Evolutionary conservation across 2,329 filamentous ascomycete genomes (phyloP).

Genomic region (Domatiomyces catenatus): DNA sequence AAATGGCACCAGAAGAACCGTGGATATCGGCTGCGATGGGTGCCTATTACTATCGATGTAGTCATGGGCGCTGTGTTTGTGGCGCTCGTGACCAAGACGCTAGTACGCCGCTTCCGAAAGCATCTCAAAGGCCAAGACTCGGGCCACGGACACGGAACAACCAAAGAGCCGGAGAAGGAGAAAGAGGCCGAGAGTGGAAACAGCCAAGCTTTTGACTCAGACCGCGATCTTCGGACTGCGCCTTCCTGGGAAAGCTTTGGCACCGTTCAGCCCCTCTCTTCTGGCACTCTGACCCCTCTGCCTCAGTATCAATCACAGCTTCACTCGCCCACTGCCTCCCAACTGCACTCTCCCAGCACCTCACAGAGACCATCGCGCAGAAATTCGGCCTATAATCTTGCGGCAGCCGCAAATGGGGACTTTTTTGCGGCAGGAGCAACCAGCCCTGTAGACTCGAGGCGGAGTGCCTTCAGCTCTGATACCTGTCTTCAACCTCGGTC

Average conservation of each 20-base stretch:
- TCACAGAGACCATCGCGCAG: background rate
- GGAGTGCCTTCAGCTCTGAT: background rate
- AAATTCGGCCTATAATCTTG: background rate
- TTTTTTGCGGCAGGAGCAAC: background rate
- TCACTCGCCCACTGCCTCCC: background rate
- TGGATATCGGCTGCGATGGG: background rate
- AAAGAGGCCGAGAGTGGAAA: background rate
- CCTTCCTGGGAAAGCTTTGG: background rate
- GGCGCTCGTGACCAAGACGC: background rate
- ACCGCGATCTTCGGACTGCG: background rate
- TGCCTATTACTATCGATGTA: background rate
- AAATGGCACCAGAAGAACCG: background rate
- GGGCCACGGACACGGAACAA: background rate
- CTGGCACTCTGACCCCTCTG: background rate
- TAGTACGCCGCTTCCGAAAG: background rate
- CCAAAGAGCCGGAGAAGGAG: background rate
- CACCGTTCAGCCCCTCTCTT: background rate
- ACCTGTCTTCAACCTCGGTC: background rate
- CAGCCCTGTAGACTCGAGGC: background rate
- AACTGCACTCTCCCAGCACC: background rate
- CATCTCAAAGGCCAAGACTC: background rate
- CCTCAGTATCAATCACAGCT: background rate
- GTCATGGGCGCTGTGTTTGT: background rate
- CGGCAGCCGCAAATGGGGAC: background rate
- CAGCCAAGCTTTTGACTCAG: background rate